Conservation (phyloP, 2,329 filamentous ascomycete genomes). For the Fusarium redolens region DNA sequence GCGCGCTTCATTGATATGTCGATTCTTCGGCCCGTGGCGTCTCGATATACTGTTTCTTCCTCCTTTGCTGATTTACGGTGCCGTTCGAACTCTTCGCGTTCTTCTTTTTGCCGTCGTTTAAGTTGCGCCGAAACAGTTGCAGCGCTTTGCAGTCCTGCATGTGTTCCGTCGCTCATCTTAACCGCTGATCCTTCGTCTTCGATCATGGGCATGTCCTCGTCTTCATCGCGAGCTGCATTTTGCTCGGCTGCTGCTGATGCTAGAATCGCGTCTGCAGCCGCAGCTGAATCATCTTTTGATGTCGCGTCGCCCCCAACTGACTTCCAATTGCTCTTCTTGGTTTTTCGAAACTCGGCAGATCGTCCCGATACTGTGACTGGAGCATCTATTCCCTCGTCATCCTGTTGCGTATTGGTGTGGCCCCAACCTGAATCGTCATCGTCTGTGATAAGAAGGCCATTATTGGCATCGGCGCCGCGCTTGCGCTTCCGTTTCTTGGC, state of each 20-base stretch:
- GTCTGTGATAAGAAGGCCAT: slow-evolving; percentile 73
- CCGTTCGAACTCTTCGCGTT: slow-evolving; percentile 63
- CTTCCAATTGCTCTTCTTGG: slow-evolving; percentile 86
- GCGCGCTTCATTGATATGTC: slow-evolving; percentile 92
- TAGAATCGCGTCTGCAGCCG: slow-evolving; percentile 81
- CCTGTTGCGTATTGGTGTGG: slow-evolving; percentile 49
- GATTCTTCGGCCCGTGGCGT: slow-evolving; percentile 93
- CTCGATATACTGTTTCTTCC: slow-evolving; percentile 91
- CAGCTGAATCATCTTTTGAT: slow-evolving; percentile 60
- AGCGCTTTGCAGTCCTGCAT: slow-evolving; percentile 88
- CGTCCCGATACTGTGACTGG: slow-evolving; percentile 62
- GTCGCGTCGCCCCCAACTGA: slow-evolving; percentile 62
- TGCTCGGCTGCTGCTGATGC: slow-evolving; percentile 76
- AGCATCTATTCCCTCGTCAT: slow-evolving; percentile 67
- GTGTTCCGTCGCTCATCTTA: slow-evolving; percentile 87
- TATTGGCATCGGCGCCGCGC: slow-evolving; percentile 56
- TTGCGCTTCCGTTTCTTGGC: slow-evolving; percentile 74
- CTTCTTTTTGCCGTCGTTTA: slow-evolving; percentile 73
- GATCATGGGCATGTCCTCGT: slow-evolving; percentile 62
- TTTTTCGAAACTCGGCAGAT: slow-evolving; percentile 74
- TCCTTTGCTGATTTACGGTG: slow-evolving; percentile 59
- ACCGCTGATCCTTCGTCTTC: slow-evolving; percentile 60
- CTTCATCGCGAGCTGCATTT: slow-evolving; percentile 60
- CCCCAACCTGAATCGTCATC: slow-evolving; percentile 70
- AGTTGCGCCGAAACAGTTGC: slow-evolving; percentile 79